phyloP scores from a whole-genome alignment of 306 rosid species.

The Hippophae gyantsensis region DNA sequence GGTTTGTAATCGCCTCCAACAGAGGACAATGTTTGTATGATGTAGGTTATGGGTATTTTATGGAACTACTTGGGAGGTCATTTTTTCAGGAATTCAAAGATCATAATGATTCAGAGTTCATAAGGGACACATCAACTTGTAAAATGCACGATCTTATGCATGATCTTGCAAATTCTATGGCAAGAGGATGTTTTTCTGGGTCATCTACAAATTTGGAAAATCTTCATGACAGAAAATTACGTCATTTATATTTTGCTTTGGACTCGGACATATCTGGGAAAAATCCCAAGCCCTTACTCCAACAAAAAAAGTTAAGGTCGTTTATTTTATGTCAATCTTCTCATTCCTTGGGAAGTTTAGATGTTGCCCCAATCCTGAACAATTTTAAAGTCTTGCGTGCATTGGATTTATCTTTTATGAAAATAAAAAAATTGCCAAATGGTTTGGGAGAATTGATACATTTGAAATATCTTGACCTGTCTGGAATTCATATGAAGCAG shows the following conservation, averaged over 20 bases:
- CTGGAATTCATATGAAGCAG: too few relatives aligned
- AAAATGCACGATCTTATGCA: constrained; percentile 1
- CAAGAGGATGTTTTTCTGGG: not conserved
- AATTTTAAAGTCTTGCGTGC: too few relatives aligned
- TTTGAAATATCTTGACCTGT: too few relatives aligned
- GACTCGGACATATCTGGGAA: not conserved
- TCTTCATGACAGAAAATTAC: not conserved
- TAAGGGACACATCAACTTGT: not conserved
- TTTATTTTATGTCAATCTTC: not conserved
- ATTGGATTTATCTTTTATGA: too few relatives aligned
- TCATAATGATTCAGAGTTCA: not conserved
- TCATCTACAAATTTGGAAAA: not conserved
- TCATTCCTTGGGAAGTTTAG: not conserved
- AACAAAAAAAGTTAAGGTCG: not conserved
- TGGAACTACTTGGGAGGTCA: constrained; percentile 2
- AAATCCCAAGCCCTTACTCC: not conserved
- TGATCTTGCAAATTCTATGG: not conserved
- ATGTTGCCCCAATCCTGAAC: not conserved
- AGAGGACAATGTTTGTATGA: not conserved
- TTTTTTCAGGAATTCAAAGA: constrained; percentile 2
- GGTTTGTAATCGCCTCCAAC: not conserved
- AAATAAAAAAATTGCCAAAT: too few relatives aligned
- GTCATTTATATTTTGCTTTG: not conserved
- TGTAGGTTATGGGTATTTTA: constrained; percentile 1
- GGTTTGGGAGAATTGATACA: too few relatives aligned